Evolutionary conservation across 306 rosid genomes (phyloP), one percentile per base, ranked within the genome.

Genomic region (Cucumis melo): DNA sequence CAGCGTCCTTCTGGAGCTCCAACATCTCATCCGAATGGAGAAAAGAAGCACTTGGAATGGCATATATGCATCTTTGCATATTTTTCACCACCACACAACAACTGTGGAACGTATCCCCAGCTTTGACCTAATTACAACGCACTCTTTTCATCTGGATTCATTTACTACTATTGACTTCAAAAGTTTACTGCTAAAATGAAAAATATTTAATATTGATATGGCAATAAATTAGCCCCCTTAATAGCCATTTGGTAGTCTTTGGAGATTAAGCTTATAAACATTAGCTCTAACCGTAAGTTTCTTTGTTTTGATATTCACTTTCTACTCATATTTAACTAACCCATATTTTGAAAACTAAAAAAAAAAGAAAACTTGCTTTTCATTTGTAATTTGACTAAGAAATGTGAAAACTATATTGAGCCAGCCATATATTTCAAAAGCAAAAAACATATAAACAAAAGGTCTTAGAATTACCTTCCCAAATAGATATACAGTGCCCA

Each of bases 21-120:
- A 76, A 74, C 84, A 88, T 82, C 83, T 92, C 99, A 50, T 86
- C 88, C 8, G 84, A 77, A 80, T 78, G 75, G 81, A 81, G 83
- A 61, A 82, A 56, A 51, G 91, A 82, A 72, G 73, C 77, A 63
- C 78, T 80, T 74, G 97, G 99, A 83, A 94, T 81, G 44, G 99
- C 97, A 80, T 87, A 94, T 67, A 92, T 84, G 76, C 99, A 89
- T 83, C 99, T 90, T 74, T 92, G 88, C 88, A 89, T 85, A 86
- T 87, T 92, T 90, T 92, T 90, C 65, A 90, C 95, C 67, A 94
- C 90, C 74, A 85, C 89, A 80, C 96, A 91, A 85, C 99, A 94
- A 81, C 99, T 94, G 73, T 89, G 96, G 86, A 87, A 89, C 27
- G 84, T 65, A 75, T 72, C 78, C 83, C 99, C 97, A 62, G 89